Evolutionary conservation across 2,329 filamentous ascomycete species (phyloP).

Genomic region (Polytolypa hystricis): DNA sequence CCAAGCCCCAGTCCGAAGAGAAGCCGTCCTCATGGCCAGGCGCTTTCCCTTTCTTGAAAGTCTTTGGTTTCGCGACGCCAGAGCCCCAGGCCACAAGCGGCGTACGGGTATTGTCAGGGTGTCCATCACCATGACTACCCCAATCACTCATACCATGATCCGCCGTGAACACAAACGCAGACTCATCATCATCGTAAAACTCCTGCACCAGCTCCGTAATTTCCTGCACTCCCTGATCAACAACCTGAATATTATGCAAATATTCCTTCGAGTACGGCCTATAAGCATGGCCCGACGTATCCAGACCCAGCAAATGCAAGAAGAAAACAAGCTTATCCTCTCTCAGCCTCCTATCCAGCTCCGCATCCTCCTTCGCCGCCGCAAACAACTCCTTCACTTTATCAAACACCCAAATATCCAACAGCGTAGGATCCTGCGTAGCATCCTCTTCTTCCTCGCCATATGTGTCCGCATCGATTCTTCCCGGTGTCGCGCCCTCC

Average conservation of each 20-base stretch:
- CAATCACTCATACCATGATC: slow-evolving; percentile 99
- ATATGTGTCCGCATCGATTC: slow-evolving; percentile 81
- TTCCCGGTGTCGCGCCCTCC: slow-evolving; percentile 74
- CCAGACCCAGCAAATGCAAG: slow-evolving; percentile 80
- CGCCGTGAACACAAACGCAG: slow-evolving; percentile 91
- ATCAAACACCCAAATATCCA: slow-evolving; percentile 95
- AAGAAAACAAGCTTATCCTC: slow-evolving; percentile 92
- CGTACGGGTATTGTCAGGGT: slow-evolving; percentile 92
- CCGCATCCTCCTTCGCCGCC: slow-evolving; percentile 65
- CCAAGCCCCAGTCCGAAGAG: slow-evolving; percentile 77
- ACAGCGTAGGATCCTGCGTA: slow-evolving; percentile 63
- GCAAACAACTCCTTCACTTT: slow-evolving; percentile 78
- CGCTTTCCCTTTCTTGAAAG: slow-evolving; percentile 45
- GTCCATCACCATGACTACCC: slow-evolving; percentile 97
- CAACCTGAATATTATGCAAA: slow-evolving; percentile 83
- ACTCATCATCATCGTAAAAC: slow-evolving; percentile 76
- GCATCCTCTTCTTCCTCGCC: slow-evolving; percentile 81
- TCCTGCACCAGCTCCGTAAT: slow-evolving; percentile 69
- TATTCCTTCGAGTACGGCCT: slow-evolving; percentile 94
- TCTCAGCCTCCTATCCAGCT: slow-evolving; percentile 58
- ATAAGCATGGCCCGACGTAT: slow-evolving; percentile 77
- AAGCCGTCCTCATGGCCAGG: slow-evolving; percentile 79
- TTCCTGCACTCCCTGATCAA: slow-evolving; percentile 80
- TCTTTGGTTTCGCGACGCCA: slow-evolving; percentile 66
- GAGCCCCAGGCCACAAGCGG: slow-evolving; percentile 90